Base-by-base conservation (phyloP, 495 filamentous ascomycete species). In the Trichoderma parareesei region DNA sequence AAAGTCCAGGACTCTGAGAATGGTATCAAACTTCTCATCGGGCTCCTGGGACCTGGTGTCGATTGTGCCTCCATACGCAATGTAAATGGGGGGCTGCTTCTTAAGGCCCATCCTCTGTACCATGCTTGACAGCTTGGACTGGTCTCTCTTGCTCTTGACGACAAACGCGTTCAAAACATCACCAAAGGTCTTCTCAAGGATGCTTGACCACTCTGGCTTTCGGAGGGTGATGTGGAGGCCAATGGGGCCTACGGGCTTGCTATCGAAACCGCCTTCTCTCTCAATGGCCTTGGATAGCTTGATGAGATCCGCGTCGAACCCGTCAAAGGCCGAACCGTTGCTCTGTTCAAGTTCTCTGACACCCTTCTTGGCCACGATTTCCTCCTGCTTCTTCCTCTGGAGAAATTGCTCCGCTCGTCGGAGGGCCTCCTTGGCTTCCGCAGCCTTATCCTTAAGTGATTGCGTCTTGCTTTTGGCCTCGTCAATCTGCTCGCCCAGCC, bases 161-260 rank as follows among this genome's bases (percentile, higher is more conserved):
- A 97, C 79, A 71, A 98, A 99, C 14, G 80, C 84, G 64, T 80
- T 86, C 61, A 97, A 75, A 16, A 71, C 81, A 5, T 62, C 70
- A 57, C 90, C 90, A 49, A 96, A 75, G 4, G 82, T 81, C 65
- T 80, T 85, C 71, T 99, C 94, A 9, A 98, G 72, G 62, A 93
- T 84, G n/a, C 81, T 84, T 6, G 88, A 87, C 94, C 94, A 99
- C 69, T 89, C 78, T 6, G 90, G 89, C 66, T 94, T 86, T 35
- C 86, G 78, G 44, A 98, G 74, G 62, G 83, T 85, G 33, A 98
- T 79, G 69, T 91, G 82, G 10, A 84, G 75, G 33, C 91, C 95
- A 13, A 97, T 81, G 0, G 94, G 94, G 0, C 94, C 94, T 42
- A 97, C 79, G 59, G 95, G 94, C 53, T 82, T 88, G 44, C 81